These are phyloP conservation scores for Reutealis trisperma DNA, from an alignment of 345 rosid species.

Conservation along the genomic window DNA sequence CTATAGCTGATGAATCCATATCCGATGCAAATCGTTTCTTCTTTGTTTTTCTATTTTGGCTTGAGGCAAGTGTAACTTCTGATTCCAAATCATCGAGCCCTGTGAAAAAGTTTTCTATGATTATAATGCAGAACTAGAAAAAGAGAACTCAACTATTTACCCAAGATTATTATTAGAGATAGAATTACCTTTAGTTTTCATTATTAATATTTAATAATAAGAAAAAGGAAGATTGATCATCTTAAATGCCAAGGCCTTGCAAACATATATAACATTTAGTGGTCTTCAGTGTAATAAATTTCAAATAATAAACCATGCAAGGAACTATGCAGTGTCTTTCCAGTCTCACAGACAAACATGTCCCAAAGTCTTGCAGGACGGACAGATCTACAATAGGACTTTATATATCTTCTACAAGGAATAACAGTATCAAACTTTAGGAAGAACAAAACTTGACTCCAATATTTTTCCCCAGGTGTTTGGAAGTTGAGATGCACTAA, in stretches of 20 bases:
- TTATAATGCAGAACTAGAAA: neutral
- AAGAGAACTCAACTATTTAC: neutral
- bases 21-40: constrained; percentile 47
- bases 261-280: neutral
- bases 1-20: constrained; percentile 27
- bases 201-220: neutral
- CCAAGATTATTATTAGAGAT: neutral
- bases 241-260: neutral
- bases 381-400: neutral
- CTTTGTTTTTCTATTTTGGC: constrained; percentile 25
- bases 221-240: neutral
- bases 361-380: neutral
- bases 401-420: neutral
- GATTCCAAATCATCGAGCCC: constrained; percentile 20
- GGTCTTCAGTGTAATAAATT: neutral
- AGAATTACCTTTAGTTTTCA: neutral
- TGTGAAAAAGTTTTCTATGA: neutral
- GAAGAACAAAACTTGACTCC: neutral
- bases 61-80: constrained; percentile 22
- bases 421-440: neutral
- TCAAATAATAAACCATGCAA: neutral
- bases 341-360: neutral
- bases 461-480: neutral
- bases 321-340: neutral
- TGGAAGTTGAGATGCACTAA: neutral